Base-by-base conservation (phyloP, 1,284 basidiomycete genomes). In the Trametes versicolor region DNA sequence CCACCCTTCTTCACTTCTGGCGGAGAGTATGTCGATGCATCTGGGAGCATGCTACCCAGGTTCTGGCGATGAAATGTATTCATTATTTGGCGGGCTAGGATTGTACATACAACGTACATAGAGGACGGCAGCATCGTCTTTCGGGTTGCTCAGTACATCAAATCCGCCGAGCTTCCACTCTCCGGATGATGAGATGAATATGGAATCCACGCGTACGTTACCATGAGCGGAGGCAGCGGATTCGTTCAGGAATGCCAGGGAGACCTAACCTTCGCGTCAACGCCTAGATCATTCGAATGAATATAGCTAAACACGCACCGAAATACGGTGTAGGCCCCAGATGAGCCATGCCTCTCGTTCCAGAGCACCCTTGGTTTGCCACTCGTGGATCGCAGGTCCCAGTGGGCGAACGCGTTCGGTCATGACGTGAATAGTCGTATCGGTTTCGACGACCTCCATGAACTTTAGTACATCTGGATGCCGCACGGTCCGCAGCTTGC, bases 161-260 rank as follows among this genome's bases (percentile, higher is more conserved):
- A 99, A 97, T 1, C 97, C 97, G 36, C 93, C 97, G 10, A 99
- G 81, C 74, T 93, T 93, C 97, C 97, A 99, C 81, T 99, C 98
- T 23, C 97, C 95, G 0, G 96, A 94, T 0, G 89, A 88, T 7
- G 94, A 92, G 63, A 99, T 87, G 75, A 98, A 99, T 67, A 99
- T 87, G 2, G 93, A 90, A 62, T 90, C 87, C 4, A 88, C 81
- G 62, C 91, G 84, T 62, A 99, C 79, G 67, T 93, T 94, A 47
- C 97, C 97, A 75, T 99, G 98, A 0, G 95, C 94, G 0, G 94
- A 95, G 41, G 88, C 80, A 61, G 90, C 93, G 5, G 93, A 85
- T 45, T 95, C 91, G 73, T 99, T 98, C 62, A 99, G 78, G 78
- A 99, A 99, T 4, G 93, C 86, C 49, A 99, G 80, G 2, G 97